Percentiles rank a stretch among this genome's conserved stretches.
phyloP scores from a whole-genome alignment of 2,329 filamentous ascomycete genomes.

The Helicocarpus griseus region DNA sequence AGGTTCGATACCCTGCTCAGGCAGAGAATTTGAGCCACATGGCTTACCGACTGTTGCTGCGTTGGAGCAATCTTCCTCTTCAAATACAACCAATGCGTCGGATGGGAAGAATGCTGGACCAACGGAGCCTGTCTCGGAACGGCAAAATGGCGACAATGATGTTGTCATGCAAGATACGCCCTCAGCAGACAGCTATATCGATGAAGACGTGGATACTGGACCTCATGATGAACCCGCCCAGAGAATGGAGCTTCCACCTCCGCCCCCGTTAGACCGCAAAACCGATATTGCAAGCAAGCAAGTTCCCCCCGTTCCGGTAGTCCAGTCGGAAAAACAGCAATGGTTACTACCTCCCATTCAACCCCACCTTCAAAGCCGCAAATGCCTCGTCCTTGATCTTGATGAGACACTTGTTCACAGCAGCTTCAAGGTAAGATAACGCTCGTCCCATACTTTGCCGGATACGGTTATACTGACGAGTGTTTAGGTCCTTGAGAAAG shows the following conservation, averaged over 20 bases:
- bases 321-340: constrained; percentile 44
- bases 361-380: constrained; percentile 72
- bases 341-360: constrained; percentile 74
- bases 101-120: constrained; percentile 3
- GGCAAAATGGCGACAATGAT: constrained; percentile 38
- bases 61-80: not conserved
- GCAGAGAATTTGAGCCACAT: not conserved
- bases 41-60: not conserved
- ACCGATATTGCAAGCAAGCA: constrained; percentile 28
- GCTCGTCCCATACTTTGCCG: constrained; percentile 7
- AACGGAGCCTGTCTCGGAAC: constrained; percentile 12
- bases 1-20: not conserved
- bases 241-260: constrained; percentile 45
- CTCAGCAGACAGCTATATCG: constrained; percentile 39
- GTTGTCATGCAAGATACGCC: constrained; percentile 57
- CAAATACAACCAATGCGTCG: not conserved
- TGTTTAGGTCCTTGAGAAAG: constrained; percentile 81
- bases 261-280: constrained; percentile 43
- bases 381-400: constrained; percentile 89
- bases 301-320: constrained; percentile 35
- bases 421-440: constrained; percentile 75
- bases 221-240: constrained; percentile 32
- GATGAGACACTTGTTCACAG: constrained; percentile 97
- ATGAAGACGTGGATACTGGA: constrained; percentile 39
- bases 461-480: constrained; percentile 7